These are phyloP conservation scores for Pneumocystis jirovecii DNA, from an alignment of 1,139 yeast genomes.

Conservation along the genomic window DNA sequence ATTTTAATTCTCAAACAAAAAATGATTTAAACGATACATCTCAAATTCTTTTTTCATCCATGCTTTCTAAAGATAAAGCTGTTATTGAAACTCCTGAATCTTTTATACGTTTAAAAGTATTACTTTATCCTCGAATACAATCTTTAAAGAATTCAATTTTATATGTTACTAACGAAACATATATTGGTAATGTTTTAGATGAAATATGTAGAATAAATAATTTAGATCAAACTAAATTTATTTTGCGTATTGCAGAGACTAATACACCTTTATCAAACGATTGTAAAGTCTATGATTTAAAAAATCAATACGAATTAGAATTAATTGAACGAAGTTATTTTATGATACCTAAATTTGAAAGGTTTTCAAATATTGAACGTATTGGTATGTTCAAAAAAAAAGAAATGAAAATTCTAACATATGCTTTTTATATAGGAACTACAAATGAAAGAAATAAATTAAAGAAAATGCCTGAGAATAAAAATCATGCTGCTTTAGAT, in stretches of 20 bases:
- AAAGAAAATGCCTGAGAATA: background rate
- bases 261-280: conserved; percentile 13
- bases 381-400: background rate
- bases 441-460: background rate
- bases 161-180: conserved; percentile 15
- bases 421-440: conserved; percentile 1
- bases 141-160: conserved; percentile 4
- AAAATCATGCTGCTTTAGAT: background rate
- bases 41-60: background rate
- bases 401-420: background rate
- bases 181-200: conserved; percentile 20
- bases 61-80: background rate
- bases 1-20: background rate
- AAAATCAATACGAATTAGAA: conserved; percentile 12
- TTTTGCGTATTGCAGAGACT: conserved; percentile 24
- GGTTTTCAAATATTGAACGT: conserved; percentile 2
- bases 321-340: conserved; percentile 2
- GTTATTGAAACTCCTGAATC: conserved; percentile 9
- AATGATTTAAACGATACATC: background rate
- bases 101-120: conserved; percentile 5
- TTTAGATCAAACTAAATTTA: conserved; percentile 24
- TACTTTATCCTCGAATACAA: conserved; percentile 3
- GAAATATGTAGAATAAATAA: conserved; percentile 23
- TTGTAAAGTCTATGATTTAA: conserved; percentile 12
- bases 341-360: background rate